Evolutionary conservation across 176 grass and related monocot species (phyloP).

Genomic region (Zoysia japonica): DNA sequence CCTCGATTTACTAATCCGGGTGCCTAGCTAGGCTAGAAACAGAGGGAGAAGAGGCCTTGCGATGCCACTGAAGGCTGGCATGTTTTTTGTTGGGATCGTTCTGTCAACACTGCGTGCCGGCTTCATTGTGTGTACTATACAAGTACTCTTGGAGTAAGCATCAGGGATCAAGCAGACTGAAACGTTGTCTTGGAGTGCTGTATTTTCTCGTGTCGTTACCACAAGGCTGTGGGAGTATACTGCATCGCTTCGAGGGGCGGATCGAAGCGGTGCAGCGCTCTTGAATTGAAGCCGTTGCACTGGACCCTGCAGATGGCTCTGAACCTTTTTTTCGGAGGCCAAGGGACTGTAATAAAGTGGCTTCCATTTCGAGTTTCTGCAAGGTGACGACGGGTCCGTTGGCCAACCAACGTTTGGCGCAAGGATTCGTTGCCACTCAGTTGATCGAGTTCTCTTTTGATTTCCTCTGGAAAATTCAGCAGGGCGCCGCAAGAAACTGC

Average conservation of each 20-base stretch:
- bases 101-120: conserved; percentile 25
- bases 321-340: conserved; percentile 24
- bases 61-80: background rate
- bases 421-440: background rate
- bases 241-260: background rate
- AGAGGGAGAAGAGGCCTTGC: background rate
- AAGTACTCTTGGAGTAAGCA: background rate
- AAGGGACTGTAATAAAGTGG: background rate
- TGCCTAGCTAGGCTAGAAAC: background rate
- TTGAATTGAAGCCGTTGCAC: conserved; percentile 27
- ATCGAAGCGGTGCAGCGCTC: background rate
- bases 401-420: conserved; percentile 6
- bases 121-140: background rate
- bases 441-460: background rate
- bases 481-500: background rate
- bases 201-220: background rate
- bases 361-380: conserved; percentile 19
- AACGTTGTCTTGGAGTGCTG: background rate
- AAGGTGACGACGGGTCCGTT: background rate
- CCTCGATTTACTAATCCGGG: background rate
- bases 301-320: background rate
- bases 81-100: background rate
- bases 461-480: background rate
- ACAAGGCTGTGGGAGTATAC: no score
- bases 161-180: background rate